Conservation (phyloP, 257 asterid species). For the Przewalskia tangutica region DNA sequence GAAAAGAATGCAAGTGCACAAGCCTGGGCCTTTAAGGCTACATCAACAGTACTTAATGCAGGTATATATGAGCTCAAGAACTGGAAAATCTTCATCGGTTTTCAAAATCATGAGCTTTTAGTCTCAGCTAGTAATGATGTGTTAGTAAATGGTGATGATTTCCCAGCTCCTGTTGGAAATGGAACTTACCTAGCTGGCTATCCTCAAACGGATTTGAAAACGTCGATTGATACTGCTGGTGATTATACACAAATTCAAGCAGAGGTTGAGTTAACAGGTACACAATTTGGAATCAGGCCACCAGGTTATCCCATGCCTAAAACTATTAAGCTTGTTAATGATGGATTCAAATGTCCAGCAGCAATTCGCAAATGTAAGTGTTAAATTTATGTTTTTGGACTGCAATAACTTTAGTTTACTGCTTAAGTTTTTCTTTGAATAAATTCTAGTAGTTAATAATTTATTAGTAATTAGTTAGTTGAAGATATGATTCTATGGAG, state of each 20-base stretch:
- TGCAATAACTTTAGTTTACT: too few species aligned
- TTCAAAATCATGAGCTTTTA: conserved; percentile 29
- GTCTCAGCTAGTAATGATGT: conserved; percentile 30
- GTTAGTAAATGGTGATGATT: conserved; percentile 13
- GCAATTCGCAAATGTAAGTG: conserved; percentile 26
- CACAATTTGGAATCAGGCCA: conserved; percentile 50
- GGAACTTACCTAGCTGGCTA: conserved; percentile 59
- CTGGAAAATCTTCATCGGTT: conserved; percentile 35
- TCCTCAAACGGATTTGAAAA: conserved; percentile 62
- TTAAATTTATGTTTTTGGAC: too few species aligned
- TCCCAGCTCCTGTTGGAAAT: conserved; percentile 33
- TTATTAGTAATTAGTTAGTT: too few species aligned
- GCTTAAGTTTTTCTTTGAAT: too few species aligned
- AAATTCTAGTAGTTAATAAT: too few species aligned
- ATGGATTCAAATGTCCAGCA: conserved; percentile 71
- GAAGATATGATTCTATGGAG: too few species aligned
- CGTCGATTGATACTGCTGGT: conserved; percentile 83
- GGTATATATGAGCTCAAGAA: conserved; percentile 28
- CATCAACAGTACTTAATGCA: conserved; percentile 26
- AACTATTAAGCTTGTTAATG: conserved; percentile 51
- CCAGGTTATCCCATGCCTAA: conserved; percentile 65
- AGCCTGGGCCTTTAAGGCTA: conserved; percentile 39
- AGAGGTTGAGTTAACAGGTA: conserved; percentile 49
- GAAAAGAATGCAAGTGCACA: conserved; percentile 38
- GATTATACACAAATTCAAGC: conserved; percentile 57